These are phyloP conservation scores for Colletotrichum euphorbiae DNA, from an alignment of 2,329 filamentous ascomycete genomes.

Conservation along the genomic window DNA sequence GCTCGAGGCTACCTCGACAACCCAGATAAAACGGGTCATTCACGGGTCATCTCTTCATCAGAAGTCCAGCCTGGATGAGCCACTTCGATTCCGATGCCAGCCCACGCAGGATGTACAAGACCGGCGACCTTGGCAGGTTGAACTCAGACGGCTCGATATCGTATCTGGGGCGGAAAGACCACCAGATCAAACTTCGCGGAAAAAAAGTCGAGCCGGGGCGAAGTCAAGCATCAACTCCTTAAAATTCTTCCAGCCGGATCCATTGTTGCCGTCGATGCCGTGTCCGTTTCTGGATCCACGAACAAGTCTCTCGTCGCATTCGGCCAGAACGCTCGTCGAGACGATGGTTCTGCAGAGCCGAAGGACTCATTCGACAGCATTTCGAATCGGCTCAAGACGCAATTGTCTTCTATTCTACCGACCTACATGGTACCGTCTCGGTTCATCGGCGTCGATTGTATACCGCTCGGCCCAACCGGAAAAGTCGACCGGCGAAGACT, in stretches of 20 bases:
- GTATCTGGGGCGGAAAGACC: slow-evolving; percentile 44
- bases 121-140: slow-evolving; percentile 33
- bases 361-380: not conserved
- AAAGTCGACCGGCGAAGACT: slow-evolving; percentile 41
- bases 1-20: slow-evolving; percentile 40
- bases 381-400: slow-evolving; percentile 1
- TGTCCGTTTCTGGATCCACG: not conserved
- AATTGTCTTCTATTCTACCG: slow-evolving; percentile 33
- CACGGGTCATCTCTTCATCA: slow-evolving; percentile 22
- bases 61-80: slow-evolving; percentile 11
- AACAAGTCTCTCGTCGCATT: slow-evolving; percentile 32
- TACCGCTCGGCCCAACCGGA: slow-evolving; percentile 40
- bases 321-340: slow-evolving; percentile 2
- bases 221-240: slow-evolving; percentile 46
- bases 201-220: slow-evolving; percentile 48
- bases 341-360: not conserved
- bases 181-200: slow-evolving; percentile 50
- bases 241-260: not conserved
- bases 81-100: not conserved
- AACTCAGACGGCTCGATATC: slow-evolving; percentile 27
- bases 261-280: slow-evolving; percentile 17
- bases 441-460: slow-evolving; percentile 29
- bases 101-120: slow-evolving; percentile 33
- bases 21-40: not conserved
- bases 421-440: slow-evolving; percentile 43